Percentiles rank a stretch among this genome's conserved stretches.
These are phyloP conservation scores for Fusarium zealandicum DNA, from an alignment of 2,329 filamentous ascomycete species.

Conservation along the genomic window DNA sequence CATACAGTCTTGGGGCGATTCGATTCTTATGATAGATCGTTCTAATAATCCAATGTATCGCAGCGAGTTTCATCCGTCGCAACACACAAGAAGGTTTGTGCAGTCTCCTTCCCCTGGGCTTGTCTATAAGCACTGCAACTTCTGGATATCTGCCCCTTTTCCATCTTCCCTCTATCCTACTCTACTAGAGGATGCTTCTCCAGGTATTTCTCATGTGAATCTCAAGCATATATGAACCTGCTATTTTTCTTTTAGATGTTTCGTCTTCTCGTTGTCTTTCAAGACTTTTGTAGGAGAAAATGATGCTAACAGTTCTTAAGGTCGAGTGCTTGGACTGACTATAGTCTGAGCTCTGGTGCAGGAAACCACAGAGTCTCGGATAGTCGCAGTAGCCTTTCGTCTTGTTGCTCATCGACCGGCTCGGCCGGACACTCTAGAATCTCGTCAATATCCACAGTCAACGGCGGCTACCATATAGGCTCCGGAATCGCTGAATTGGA, in stretches of 20 bases:
- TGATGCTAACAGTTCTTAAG: slow-evolving; percentile 25
- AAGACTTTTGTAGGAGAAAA: neutral
- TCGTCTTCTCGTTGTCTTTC: neutral
- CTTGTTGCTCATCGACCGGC: slow-evolving; percentile 55
- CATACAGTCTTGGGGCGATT: neutral
- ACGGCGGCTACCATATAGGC: slow-evolving; percentile 49
- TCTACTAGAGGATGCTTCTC: no score
- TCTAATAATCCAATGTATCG: slow-evolving; percentile 19
- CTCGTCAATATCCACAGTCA: slow-evolving; percentile 61
- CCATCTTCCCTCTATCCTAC: neutral
- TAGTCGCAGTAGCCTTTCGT: slow-evolving; percentile 61
- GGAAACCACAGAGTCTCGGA: slow-evolving; percentile 50
- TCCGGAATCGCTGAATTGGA: slow-evolving; percentile 50
- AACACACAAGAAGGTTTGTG: slow-evolving; percentile 35
- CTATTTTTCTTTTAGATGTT: no score
- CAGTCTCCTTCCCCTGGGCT: neutral
- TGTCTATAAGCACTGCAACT: neutral
- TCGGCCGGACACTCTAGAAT: slow-evolving; percentile 60
- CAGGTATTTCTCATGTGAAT: no score
- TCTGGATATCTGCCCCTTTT: neutral
- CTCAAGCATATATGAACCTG: no score
- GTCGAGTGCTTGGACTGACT: slow-evolving; percentile 36
- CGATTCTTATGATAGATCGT: neutral
- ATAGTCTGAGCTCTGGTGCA: slow-evolving; percentile 14
- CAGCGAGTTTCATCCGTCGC: slow-evolving; percentile 29